phyloP scores from a whole-genome alignment of 2,329 filamentous ascomycete species.

The Pseudocercospora macadamiae region DNA sequence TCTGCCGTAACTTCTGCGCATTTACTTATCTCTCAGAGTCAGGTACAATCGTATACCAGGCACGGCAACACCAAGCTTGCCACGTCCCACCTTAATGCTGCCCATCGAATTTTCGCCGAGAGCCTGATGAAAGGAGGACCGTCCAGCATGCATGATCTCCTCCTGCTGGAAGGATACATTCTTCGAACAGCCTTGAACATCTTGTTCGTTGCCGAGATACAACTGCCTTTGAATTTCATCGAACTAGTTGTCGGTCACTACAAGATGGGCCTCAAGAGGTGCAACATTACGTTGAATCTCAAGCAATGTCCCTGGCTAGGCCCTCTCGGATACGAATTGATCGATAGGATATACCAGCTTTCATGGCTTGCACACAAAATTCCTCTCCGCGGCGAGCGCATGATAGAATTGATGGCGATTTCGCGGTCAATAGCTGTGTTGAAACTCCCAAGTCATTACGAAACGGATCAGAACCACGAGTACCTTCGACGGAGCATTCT shows the following conservation, averaged over 20 bases:
- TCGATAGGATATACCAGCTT: background rate
- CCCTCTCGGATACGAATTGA: background rate
- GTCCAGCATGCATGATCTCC: conserved; percentile 14
- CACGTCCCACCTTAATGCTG: background rate
- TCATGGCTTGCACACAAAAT: conserved; percentile 9
- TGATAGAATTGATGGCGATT: background rate
- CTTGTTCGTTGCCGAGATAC: conserved; percentile 21
- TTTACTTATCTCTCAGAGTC: too few species aligned
- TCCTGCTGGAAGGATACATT: conserved; percentile 30
- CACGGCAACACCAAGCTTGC: background rate
- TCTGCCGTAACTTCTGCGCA: too few species aligned
- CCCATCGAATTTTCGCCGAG: conserved; percentile 7
- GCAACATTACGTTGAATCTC: background rate
- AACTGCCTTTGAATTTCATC: conserved; percentile 14
- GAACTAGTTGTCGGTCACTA: background rate
- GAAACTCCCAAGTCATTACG: background rate
- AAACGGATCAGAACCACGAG: background rate
- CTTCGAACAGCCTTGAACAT: conserved; percentile 22
- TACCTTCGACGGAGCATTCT: background rate
- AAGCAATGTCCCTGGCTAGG: conserved; percentile 4
- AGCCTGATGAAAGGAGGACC: background rate
- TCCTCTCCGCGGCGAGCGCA: background rate
- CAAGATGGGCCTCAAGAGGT: background rate
- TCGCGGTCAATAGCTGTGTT: background rate
- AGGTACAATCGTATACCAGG: too few species aligned